These are phyloP conservation scores for Radiomyces spectabilis DNA, from an alignment of 192 early-diverging fungal species.

Conservation along the genomic window DNA sequence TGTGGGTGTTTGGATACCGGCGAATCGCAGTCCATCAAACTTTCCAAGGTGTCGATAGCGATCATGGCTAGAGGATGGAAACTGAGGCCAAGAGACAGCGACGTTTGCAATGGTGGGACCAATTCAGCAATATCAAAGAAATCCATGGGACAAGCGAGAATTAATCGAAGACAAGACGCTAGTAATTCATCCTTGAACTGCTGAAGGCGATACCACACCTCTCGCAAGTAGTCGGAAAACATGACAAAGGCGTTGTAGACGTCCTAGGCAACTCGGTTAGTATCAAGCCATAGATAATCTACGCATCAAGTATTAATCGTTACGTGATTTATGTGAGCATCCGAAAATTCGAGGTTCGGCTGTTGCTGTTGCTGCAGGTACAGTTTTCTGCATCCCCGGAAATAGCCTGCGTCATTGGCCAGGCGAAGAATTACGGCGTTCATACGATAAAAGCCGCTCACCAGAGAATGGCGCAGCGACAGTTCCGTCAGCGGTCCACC, in stretches of 20 bases:
- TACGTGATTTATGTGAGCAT: not conserved
- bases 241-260: constrained; percentile 3
- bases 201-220: constrained; percentile 50
- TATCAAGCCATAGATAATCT: not conserved
- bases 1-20: constrained; percentile 19
- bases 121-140: constrained; percentile 43
- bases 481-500: constrained; percentile 43
- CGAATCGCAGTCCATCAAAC: constrained; percentile 30
- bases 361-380: not conserved
- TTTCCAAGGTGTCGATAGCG: constrained; percentile 56
- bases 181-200: constrained; percentile 75
- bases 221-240: constrained; percentile 41
- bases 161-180: constrained; percentile 53
- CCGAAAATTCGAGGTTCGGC: too few relatives aligned
- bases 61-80: constrained; percentile 53
- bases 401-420: constrained; percentile 33
- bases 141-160: constrained; percentile 52
- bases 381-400: not conserved
- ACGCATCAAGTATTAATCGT: not conserved
- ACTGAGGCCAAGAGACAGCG: constrained; percentile 58
- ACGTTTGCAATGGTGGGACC: constrained; percentile 50
- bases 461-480: constrained; percentile 48
- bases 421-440: constrained; percentile 34
- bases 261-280: constrained; percentile 9
- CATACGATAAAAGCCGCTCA: constrained; percentile 73